Evolutionary conservation across 2,329 filamentous ascomycete genomes (phyloP), one percentile per base, ranked within the genome.

Genomic region (Zelopaecilomyces penicillatus): DNA sequence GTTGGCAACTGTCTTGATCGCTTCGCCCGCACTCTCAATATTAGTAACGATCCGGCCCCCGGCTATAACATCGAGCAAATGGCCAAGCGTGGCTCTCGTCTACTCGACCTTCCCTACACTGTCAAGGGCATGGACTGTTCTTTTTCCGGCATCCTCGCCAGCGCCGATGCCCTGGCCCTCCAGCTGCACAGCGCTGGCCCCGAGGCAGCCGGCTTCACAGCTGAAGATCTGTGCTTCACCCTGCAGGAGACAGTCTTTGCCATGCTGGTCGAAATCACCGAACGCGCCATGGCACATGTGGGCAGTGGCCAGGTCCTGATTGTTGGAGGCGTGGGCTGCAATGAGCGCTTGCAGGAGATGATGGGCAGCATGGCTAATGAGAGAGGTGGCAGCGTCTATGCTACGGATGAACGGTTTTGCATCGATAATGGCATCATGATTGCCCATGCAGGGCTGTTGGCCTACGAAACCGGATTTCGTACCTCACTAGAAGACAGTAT

Each of bases 341-440:
- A 98, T 62, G 84, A 95, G 69, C 78, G 93, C 4, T 63, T 98
- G 54, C 93, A 98, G 70, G 81, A 95, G 57, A 98, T 98, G 93
- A 98, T 98, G 93, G 90, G 87, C 11, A 73, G 85, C 39, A 98
- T 98, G 93, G 91, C 90, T 11, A 73, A 73, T 37, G 90, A 95
- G 63, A 73, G 93, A 33, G 87, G 89, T 43, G 93, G 93, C 4
- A 90, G 81, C 57, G 87, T 97, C 4, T 96, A 86, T 67, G 90
- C 93, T 27, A 97, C 91, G 0, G 93, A 98, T 62, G 93, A 98
- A 71, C 76, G 93, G 38, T 98, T 95, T 64, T 98, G 93, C 63
- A 98, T 98, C 56, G 93, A 98, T 66, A 98, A 98, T 58, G 93
- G 93, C 40, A 97, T 98, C 61, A 98, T 98, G 93, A 98, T 98